These are phyloP conservation scores for Chloromonas sp. DNA, from an alignment of 163 green algal genomes.

Conservation along the genomic window DNA sequence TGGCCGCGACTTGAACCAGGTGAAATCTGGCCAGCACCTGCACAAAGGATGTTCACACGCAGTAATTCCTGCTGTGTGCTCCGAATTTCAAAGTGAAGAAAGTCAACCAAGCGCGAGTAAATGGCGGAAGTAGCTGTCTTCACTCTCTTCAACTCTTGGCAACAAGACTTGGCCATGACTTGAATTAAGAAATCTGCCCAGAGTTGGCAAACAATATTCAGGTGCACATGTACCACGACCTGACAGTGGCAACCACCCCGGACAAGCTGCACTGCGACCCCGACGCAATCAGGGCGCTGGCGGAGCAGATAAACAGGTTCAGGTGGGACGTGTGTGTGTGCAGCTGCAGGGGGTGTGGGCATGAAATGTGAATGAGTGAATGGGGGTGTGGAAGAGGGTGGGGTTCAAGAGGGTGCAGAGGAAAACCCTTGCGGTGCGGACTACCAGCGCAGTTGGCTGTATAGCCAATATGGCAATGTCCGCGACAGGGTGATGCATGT, in stretches of 20 bases:
- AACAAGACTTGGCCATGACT: not conserved
- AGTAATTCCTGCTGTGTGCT: too few relatives aligned
- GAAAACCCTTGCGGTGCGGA: too few relatives aligned
- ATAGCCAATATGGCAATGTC: too few relatives aligned
- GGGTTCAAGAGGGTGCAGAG: too few relatives aligned
- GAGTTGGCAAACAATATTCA: not conserved
- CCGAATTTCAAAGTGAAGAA: too few relatives aligned
- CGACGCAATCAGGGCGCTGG: not conserved
- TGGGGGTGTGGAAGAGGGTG: not conserved
- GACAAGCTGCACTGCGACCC: not conserved
- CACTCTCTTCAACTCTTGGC: too few relatives aligned
- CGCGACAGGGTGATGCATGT: too few relatives aligned
- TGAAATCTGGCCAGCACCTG: too few relatives aligned
- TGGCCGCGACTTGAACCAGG: too few relatives aligned
- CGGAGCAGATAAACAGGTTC: not conserved
- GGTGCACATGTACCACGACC: not conserved
- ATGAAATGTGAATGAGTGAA: not conserved
- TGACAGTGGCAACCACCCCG: not conserved
- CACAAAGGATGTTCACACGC: not conserved
- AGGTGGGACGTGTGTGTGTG: not conserved
- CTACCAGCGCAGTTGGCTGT: too few relatives aligned
- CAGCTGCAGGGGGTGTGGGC: not conserved
- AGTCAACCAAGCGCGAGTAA: too few relatives aligned
- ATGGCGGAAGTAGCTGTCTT: too few relatives aligned
- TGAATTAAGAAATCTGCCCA: not conserved